phyloP scores from a whole-genome alignment of 257 asterid genomes.

The Rauvolfia tetraphylla region DNA sequence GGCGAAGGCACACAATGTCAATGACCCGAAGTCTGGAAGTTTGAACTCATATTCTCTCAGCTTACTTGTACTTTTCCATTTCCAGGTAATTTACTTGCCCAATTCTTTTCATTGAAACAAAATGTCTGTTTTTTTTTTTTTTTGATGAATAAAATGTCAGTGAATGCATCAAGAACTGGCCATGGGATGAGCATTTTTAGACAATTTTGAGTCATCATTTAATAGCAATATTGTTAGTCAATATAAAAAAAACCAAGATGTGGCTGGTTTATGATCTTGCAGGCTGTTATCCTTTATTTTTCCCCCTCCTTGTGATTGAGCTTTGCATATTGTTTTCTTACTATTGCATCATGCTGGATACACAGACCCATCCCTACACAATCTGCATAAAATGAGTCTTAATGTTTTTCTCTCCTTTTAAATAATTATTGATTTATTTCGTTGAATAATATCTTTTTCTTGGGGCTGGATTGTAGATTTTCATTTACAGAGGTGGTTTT shows the following conservation, averaged over 20 bases:
- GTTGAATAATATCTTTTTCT: not conserved
- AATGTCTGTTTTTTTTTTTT: no score
- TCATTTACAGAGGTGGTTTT: constrained; percentile 13
- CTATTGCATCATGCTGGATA: not conserved
- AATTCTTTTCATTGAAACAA: not conserved
- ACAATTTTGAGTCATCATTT: not conserved
- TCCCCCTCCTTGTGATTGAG: not conserved
- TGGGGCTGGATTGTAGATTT: not conserved
- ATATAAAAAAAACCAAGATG: not conserved
- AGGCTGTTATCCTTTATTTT: not conserved
- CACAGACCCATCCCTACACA: not conserved
- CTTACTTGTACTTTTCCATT: constrained; percentile 85
- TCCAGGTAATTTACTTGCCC: constrained; percentile 56
- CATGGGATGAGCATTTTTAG: not conserved
- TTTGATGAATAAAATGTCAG: no score
- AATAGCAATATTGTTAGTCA: no score
- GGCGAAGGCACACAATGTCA: constrained; percentile 77
- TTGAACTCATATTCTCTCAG: constrained; percentile 80
- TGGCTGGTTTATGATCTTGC: not conserved
- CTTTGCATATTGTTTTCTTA: not conserved
- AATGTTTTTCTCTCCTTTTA: not conserved
- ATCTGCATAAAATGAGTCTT: not conserved
- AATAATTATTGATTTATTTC: not conserved
- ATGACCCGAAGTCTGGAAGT: constrained; percentile 76
- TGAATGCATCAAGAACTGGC: not conserved